phyloP scores from a whole-genome alignment of 108 stramenopile species.

The Stephanodiscus triporus region DNA sequence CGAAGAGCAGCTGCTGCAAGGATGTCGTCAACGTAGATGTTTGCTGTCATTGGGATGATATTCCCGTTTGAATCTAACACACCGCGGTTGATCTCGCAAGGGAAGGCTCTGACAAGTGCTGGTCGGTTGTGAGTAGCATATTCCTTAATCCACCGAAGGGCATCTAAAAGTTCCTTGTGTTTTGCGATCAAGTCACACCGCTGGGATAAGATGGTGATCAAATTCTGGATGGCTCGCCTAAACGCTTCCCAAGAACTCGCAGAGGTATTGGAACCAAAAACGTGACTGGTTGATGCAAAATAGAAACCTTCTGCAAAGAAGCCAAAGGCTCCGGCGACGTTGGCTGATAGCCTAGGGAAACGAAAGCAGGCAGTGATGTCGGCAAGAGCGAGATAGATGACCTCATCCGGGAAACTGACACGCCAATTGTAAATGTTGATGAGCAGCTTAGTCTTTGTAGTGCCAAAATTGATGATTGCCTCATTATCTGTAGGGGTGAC shows the following conservation, averaged over 20 bases:
- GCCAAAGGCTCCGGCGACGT: neutral
- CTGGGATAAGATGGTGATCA: neutral
- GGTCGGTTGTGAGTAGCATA: neutral
- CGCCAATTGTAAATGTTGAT: neutral
- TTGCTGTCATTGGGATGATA: neutral
- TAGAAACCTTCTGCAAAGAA: neutral
- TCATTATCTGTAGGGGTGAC: constrained; percentile 1
- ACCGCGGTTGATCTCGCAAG: neutral
- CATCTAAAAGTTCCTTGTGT: neutral
- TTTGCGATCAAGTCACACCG: neutral
- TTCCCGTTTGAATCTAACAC: neutral
- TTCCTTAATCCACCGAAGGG: neutral
- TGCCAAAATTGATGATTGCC: neutral
- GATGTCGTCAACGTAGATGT: neutral
- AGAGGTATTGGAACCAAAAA: neutral
- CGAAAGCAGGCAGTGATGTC: constrained; percentile 6
- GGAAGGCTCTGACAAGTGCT: neutral
- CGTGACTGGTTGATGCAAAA: neutral
- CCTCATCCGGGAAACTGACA: neutral
- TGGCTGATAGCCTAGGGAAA: neutral
- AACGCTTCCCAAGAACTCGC: constrained; percentile 1
- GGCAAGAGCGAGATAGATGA: neutral
- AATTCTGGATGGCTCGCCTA: neutral
- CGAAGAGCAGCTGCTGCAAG: neutral
- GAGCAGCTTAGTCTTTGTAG: neutral